A percentile compares a stretch with the other conserved stretches of the same genome.
These are phyloP conservation scores for Vachellia collinsii DNA, from an alignment of 306 rosid genomes.

Conservation along the genomic window DNA sequence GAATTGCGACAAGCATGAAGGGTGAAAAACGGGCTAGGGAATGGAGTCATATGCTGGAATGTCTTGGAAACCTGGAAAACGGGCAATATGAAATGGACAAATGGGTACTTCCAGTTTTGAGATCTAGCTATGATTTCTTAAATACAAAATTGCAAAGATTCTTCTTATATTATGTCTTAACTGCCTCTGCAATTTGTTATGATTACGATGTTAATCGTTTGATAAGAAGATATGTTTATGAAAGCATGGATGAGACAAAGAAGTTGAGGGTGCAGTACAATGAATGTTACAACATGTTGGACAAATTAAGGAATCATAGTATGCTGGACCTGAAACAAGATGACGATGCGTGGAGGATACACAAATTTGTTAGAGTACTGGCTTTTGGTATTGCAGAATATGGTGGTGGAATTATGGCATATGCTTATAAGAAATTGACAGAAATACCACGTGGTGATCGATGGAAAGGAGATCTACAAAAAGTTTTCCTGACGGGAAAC, in stretches of 20 bases:
- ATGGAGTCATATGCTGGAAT: not conserved
- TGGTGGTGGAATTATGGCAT: not conserved
- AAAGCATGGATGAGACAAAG: not conserved
- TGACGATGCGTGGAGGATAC: not conserved
- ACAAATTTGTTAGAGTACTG: not conserved
- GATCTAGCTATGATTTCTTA: not conserved
- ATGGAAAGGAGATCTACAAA: not conserved
- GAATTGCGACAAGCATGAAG: not conserved
- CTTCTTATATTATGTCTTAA: not conserved
- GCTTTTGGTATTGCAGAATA: not conserved
- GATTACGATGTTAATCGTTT: not conserved
- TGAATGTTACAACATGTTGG: not conserved
- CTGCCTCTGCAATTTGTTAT: rapidly evolving
- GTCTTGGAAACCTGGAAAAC: not conserved
- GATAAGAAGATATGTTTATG: not conserved
- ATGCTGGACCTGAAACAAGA: not conserved
- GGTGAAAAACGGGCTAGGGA: not conserved
- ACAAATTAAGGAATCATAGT: not conserved
- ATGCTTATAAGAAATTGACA: not conserved
- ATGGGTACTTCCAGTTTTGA: not conserved
- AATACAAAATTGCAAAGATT: not conserved
- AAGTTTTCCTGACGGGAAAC: not conserved
- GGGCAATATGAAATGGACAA: not conserved
- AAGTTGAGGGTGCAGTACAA: not conserved
- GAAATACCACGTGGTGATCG: not conserved